Conservation (phyloP, 306 rosid genomes). For the Trifolium fragiferum region DNA sequence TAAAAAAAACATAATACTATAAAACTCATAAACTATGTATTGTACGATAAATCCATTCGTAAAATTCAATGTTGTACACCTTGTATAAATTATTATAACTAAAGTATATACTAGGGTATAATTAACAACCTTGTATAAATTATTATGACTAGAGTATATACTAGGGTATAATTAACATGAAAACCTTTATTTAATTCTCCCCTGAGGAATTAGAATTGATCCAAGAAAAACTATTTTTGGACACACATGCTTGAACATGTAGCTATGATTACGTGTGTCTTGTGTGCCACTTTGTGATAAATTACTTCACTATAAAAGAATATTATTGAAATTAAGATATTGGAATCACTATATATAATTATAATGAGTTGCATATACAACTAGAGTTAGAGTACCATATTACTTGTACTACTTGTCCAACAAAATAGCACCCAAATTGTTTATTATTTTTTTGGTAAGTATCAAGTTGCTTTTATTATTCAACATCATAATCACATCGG, state of each 20-base stretch:
- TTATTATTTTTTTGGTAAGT: constrained; percentile 32
- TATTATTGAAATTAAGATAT: constrained; percentile 27
- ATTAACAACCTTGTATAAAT: neutral
- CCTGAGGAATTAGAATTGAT: constrained; percentile 8
- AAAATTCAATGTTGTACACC: constrained; percentile 29
- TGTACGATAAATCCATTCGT: constrained; percentile 12
- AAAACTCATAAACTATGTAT: neutral
- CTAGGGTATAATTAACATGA: neutral
- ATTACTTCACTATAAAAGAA: constrained; percentile 7
- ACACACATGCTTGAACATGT: constrained; percentile 26
- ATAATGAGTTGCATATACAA: neutral
- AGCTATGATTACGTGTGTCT: constrained; percentile 16
- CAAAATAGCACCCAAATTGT: constrained; percentile 41
- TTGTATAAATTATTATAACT: neutral
- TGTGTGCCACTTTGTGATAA: constrained; percentile 36
- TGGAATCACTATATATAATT: constrained; percentile 23
- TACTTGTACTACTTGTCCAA: constrained; percentile 41
- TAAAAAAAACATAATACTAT: constrained; percentile 11
- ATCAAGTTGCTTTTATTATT: constrained; percentile 33
- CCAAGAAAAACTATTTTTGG: neutral
- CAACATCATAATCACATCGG: constrained; percentile 43
- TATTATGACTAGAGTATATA: neutral
- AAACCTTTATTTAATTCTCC: constrained; percentile 17
- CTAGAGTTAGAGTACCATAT: constrained; percentile 27
- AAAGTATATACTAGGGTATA: neutral